These are phyloP conservation scores for Pyrenochaeta sp. DNA, from an alignment of 2,329 filamentous ascomycete species.

Conservation along the genomic window DNA sequence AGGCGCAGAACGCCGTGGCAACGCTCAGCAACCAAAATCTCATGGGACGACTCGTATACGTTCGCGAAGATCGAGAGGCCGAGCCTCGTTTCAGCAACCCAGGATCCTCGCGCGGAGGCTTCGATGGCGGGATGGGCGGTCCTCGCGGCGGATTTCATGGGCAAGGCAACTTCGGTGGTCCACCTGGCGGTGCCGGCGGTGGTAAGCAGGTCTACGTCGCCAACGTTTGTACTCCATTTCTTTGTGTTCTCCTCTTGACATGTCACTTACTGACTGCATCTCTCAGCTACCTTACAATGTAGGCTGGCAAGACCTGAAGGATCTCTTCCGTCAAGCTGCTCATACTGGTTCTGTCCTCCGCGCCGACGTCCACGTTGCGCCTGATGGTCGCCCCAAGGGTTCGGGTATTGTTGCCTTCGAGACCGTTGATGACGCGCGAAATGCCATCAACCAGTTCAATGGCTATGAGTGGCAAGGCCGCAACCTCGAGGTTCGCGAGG, in stretches of 20 bases:
- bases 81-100: constrained; percentile 94
- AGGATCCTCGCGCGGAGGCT: constrained; percentile 62
- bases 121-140: constrained; percentile 49
- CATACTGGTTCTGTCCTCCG: constrained; percentile 72
- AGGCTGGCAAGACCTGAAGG: constrained; percentile 98
- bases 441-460: constrained; percentile 96
- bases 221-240: constrained; percentile 80
- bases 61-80: constrained; percentile 97
- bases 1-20: constrained; percentile 96
- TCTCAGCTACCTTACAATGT: constrained; percentile 92
- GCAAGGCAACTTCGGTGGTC: constrained; percentile 49
- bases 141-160: constrained; percentile 56
- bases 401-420: constrained; percentile 98
- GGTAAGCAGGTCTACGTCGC: constrained; percentile 95
- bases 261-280: constrained; percentile 42
- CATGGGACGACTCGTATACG: constrained; percentile 98
- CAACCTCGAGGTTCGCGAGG: constrained; percentile 91
- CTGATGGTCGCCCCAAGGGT: constrained; percentile 92
- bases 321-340: constrained; percentile 91
- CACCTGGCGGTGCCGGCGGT: constrained; percentile 67
- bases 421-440: constrained; percentile 90
- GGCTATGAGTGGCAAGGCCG: constrained; percentile 99
- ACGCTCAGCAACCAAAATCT: constrained; percentile 99
- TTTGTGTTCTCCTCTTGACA: constrained; percentile 19
- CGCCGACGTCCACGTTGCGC: constrained; percentile 91